Evolutionary conservation across 148 eudicot species (phyloP).

Genomic region (Rhododendron simsii): DNA sequence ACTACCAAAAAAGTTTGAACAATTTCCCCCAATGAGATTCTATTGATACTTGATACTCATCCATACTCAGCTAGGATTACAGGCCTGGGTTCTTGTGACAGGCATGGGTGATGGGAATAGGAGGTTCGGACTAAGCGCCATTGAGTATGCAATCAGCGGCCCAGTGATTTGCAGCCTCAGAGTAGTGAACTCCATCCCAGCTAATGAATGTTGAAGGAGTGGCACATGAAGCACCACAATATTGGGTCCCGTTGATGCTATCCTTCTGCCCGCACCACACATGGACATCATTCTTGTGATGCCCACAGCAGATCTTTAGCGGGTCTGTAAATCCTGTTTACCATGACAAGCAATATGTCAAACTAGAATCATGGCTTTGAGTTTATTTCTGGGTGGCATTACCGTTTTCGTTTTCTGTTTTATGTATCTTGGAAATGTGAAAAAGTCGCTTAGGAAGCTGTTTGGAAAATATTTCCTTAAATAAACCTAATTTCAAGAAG

Average conservation of each 20-base stretch:
- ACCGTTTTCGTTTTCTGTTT: too few species aligned
- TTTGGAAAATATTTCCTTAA: not conserved
- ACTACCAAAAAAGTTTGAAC: not conserved
- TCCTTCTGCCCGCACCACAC: constrained; percentile 60
- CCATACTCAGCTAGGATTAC: not conserved
- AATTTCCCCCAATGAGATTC: not conserved
- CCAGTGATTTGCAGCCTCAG: constrained; percentile 77
- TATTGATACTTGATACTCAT: not conserved
- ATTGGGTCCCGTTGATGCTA: constrained; percentile 44
- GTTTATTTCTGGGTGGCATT: too few species aligned
- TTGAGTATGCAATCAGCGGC: constrained; percentile 48
- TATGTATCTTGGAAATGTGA: not conserved
- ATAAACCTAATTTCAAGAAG: not conserved
- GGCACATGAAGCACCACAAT: constrained; percentile 48
- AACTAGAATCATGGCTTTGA: too few species aligned
- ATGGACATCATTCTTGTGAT: constrained; percentile 31
- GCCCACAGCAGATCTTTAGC: too few species aligned
- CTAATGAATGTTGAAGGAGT: constrained; percentile 48
- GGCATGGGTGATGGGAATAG: constrained; percentile 45
- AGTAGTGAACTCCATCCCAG: constrained; percentile 83
- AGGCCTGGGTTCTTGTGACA: constrained; percentile 27
- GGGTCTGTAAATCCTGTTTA: too few species aligned
- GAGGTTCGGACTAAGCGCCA: constrained; percentile 63
- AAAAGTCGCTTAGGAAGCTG: not conserved
- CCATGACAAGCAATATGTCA: too few species aligned